Conservation (phyloP, 257 asterid species). For the Knoxia roxburghii region DNA sequence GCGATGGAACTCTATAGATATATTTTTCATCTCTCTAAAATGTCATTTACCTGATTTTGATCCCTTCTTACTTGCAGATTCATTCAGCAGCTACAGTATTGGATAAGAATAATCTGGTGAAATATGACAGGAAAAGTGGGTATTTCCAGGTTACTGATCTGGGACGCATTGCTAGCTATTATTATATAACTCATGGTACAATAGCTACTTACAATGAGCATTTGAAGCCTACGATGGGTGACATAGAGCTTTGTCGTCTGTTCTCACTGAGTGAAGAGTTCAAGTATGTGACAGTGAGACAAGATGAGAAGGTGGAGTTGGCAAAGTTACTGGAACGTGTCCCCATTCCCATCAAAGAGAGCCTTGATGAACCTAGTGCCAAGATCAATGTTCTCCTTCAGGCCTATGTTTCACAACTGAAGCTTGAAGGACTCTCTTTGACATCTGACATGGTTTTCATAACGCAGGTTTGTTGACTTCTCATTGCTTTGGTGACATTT, state of each 20-base stretch:
- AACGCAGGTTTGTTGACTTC: constrained; percentile 30
- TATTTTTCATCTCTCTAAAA: too few relatives aligned
- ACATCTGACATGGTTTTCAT: constrained; percentile 44
- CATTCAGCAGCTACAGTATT: constrained; percentile 42
- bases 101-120: constrained; percentile 39
- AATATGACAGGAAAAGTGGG: constrained; percentile 41
- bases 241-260: constrained; percentile 41
- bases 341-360: constrained; percentile 40
- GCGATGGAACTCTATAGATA: too few relatives aligned
- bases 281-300: constrained; percentile 39
- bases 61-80: constrained; percentile 24
- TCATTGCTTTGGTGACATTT: not conserved
- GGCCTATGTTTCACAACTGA: constrained; percentile 38
- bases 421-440: constrained; percentile 40
- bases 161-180: constrained; percentile 48
- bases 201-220: constrained; percentile 39
- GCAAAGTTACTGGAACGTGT: constrained; percentile 41
- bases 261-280: constrained; percentile 47
- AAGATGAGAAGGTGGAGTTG: constrained; percentile 42
- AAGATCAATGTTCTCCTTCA: constrained; percentile 42
- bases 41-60: constrained; percentile 1
- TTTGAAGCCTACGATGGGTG: constrained; percentile 45
- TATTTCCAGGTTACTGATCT: constrained; percentile 45
- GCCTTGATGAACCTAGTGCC: constrained; percentile 47
- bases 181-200: constrained; percentile 44